Evolutionary conservation across 371 early-diverging fungal species (phyloP), one percentile per base, ranked within the genome.

Genomic region (Mortierella sp.): DNA sequence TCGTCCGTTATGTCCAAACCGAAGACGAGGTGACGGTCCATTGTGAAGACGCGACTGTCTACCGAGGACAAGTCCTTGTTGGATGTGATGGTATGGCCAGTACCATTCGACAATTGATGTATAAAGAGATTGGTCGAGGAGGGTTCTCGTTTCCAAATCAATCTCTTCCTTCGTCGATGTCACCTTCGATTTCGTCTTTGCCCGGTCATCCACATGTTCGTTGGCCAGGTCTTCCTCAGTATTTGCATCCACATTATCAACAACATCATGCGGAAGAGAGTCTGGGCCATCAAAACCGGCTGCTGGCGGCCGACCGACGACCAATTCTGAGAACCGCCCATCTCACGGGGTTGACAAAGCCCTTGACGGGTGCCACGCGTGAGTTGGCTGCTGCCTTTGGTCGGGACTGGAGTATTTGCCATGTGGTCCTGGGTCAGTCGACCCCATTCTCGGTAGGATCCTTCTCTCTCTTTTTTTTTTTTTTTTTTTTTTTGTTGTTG

Each of bases 71-170:
- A 7, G 43, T 68, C 23, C 43, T 68, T 6, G 62, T 68, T 14
- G 68, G 68, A 1, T 55, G 62, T 37, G 68, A 68, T 37, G 68
- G 68, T 16, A 15, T 23, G 28, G 16, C 56, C 21, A 68, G 68
- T 19, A 68, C 62, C 3, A 37, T 68, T 19, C 53, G 68, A 7
- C 51, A 19, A 19, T 55, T 68, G 14, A 46, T 61, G 45, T 43
- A 61, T 37, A 1, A 53, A 23, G 62, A 68, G 37, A 16, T 50
- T 50, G 50, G 5, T 2, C 50, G 60, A 66, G n/a, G 43, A 58
- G 43, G 66, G 21, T 23, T 6, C 30, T n/a, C n/a, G n/a, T n/a
- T n/a, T n/a, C n/a, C n/a, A n/a, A n/a, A 37, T 9, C 37, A 37
- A 3, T 37, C 37, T 37, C 37, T 9, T 37, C 37, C 9, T 3